Conservation (phyloP, 2,329 filamentous ascomycete genomes). For the Geosmithia putterillii region DNA sequence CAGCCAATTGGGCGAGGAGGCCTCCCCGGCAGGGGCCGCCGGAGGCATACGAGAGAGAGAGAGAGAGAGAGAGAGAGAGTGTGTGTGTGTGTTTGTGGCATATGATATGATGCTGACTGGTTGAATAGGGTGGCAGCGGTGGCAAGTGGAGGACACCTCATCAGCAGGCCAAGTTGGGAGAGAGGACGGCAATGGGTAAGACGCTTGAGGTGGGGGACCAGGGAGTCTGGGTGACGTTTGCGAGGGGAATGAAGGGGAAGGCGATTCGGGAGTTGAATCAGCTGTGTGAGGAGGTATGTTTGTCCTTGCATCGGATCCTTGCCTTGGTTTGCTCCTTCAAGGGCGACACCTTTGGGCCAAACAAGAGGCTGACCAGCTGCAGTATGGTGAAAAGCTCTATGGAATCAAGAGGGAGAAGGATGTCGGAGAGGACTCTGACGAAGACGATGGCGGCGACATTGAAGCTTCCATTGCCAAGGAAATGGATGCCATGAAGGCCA, state of each 20-base stretch:
- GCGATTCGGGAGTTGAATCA: slow-evolving; percentile 54
- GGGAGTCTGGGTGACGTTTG: slow-evolving; percentile 70
- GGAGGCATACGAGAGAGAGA: too few relatives aligned
- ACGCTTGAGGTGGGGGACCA: slow-evolving; percentile 53
- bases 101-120: too few relatives aligned
- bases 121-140: neutral
- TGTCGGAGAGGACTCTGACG: slow-evolving; percentile 5
- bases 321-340: neutral
- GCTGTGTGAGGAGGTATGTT: slow-evolving; percentile 52
- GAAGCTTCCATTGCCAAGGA: slow-evolving; percentile 63
- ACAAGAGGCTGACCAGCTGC: slow-evolving; percentile 6
- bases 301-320: neutral
- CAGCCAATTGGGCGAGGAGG: neutral
- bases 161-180: slow-evolving; percentile 36
- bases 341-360: neutral
- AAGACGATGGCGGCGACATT: slow-evolving; percentile 41
- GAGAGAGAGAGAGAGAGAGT: too few relatives aligned
- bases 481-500: slow-evolving; percentile 45
- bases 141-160: slow-evolving; percentile 52
- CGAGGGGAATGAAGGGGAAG: slow-evolving; percentile 57
- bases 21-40: too few relatives aligned
- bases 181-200: slow-evolving; percentile 26
- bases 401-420: slow-evolving; percentile 24
- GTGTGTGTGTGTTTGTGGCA: too few relatives aligned
- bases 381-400: slow-evolving; percentile 57